Base-by-base conservation (phyloP, 208 protist genomes). In the Acanthamoeba comandoni region DNA sequence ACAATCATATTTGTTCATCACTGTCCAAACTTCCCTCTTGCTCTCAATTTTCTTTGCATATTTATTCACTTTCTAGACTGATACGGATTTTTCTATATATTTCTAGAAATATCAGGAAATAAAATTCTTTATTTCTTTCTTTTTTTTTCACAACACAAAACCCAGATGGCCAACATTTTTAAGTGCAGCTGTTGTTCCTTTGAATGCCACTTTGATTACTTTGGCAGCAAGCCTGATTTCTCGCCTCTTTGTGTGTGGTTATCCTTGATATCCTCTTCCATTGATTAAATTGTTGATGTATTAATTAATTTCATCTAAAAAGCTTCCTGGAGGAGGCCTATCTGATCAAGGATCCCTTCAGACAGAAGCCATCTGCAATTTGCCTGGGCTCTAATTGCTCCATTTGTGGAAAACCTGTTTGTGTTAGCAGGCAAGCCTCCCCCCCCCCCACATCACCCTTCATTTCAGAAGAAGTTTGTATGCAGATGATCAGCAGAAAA, bases 241-340 rank as follows among this genome's bases (percentile, higher is more conserved):
- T 51, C 75, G 17, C 75, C 75, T 1, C 24, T 85, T 3, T 26
- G 60, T 9, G 75, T 85, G 75, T 64, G 65, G 4, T 2, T 60
- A 2, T 29, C n/a, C 51, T 84, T 9, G 9, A 17, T 8, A 11
- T n/a, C 19, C 0, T 52, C 8, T n/a, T 35, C 9, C 9, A 7
- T 24, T 8, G 9, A 60, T 60, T 60, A 0, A 2, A 31, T 24
- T 0, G 9, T 17, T 79, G 69, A 51, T 7, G 39, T 15, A 29
- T 8, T 8, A 15, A 19, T 15, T 77, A 9, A 39, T 4, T 7
- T 5, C 22, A n/a, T 15, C 1, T 2, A 0, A 9, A 7, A 26
- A 85, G 75, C 24, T 85, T 85, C 26, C 17, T 85, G 53, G 75
- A 85, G 75, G 75, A 85, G 75, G 75, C 75, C 24, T 85, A 85